Evolutionary conservation across 768 basidiomycete species (phyloP), one percentile per base, ranked within the genome.

Genomic region (Trametes maxima): DNA sequence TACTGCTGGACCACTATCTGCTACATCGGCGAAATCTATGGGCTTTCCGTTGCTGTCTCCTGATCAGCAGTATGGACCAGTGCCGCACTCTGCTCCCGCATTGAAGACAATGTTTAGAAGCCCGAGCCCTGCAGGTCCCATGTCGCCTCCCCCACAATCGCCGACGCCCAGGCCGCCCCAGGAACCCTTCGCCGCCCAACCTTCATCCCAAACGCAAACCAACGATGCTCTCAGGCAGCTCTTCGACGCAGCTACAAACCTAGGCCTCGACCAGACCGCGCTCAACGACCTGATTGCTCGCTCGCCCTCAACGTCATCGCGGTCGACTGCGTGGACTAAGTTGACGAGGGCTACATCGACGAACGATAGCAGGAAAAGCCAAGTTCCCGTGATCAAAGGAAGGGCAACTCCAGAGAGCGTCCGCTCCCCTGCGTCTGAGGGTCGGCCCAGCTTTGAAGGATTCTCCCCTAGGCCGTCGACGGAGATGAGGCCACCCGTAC

Each of bases 221-320:
- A 80, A 85, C 63, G 77, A 81, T 22, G 87, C 88, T 16, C 75
- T 93, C 56, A 83, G 80, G 70, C 89, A 91, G 69, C 73, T 94
- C 24, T 91, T 90, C 65, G 84, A 86, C 68, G 92, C 90, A 22
- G 92, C 89, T 1, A 80, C 79, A 13, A 85, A 85, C 67, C 82
- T 93, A 39, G 91, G 90, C 33, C 80, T 94, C 37, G 89, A 92
- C 74, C 86, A 86, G 67, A 78, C 74, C 16, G 90, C 84, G 28
- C 71, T 94, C 62, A 88, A 83, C 50, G 90, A 86, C 57, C 74
- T 94, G 35, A 75, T 94, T 45, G 79, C 82, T 57, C 88, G 92
- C 37, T 90, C 91, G 51, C 82, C 82, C 33, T 88, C 91, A 19
- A 79, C 83, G 22, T 81, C 84, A 24, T 85, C 88, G 47, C 79